Conservation (phyloP, 495 filamentous ascomycete species). For the Hypoxylon fragiforme region DNA sequence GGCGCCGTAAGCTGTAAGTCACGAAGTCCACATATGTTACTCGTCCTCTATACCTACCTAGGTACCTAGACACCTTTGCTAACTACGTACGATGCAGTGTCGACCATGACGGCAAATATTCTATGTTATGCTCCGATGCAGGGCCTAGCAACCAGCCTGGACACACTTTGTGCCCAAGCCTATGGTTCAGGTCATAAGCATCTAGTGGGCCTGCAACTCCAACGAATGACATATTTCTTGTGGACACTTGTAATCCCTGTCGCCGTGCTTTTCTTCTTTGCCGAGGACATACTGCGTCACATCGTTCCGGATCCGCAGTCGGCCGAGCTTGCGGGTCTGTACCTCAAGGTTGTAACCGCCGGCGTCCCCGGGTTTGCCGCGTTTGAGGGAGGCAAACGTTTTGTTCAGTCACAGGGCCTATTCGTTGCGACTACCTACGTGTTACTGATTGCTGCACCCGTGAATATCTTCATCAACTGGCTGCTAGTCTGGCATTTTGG, state of each 20-base stretch:
- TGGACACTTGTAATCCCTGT: slow-evolving; percentile 66
- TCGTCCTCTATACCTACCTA: slow-evolving; percentile 3
- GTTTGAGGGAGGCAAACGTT: slow-evolving; percentile 73
- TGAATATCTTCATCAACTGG: slow-evolving; percentile 70
- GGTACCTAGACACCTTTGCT: no score
- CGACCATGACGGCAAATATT: slow-evolving; percentile 73
- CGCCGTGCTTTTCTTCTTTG: slow-evolving; percentile 60
- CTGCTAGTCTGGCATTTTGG: slow-evolving; percentile 70
- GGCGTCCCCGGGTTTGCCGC: slow-evolving; percentile 70
- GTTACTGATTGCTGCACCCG: slow-evolving; percentile 64
- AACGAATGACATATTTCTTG: slow-evolving; percentile 70
- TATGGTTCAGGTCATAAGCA: slow-evolving; percentile 70
- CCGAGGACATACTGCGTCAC: slow-evolving; percentile 55
- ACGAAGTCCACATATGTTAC: no score
- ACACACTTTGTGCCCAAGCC: slow-evolving; percentile 75
- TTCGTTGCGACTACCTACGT: slow-evolving; percentile 70
- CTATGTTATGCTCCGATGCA: slow-evolving; percentile 72
- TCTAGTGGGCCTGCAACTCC: slow-evolving; percentile 71
- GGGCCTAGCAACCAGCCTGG: slow-evolving; percentile 69
- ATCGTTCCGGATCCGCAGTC: slow-evolving; percentile 65
- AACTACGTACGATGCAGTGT: no score
- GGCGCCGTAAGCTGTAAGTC: slow-evolving; percentile 61
- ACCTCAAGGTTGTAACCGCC: slow-evolving; percentile 64
- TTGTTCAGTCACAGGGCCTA: slow-evolving; percentile 71
- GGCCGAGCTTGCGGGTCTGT: slow-evolving; percentile 66